Evolutionary conservation across 768 basidiomycete genomes (phyloP).

Genomic region (Coprinopsis sp.): DNA sequence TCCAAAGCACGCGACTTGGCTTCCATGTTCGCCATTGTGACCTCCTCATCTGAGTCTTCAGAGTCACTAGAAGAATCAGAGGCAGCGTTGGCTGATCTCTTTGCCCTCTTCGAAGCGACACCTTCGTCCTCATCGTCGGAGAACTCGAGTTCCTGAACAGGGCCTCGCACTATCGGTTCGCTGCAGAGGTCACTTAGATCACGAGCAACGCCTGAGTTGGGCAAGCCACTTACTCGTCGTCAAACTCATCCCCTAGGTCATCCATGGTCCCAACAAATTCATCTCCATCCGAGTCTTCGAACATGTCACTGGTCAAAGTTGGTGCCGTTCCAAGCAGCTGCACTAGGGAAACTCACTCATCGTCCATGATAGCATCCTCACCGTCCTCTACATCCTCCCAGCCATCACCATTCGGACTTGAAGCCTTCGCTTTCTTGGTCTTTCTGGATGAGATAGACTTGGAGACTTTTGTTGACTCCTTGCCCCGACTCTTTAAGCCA

Average conservation of each 20-base stretch:
- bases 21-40: conserved; percentile 81
- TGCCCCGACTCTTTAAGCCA: conserved; percentile 26
- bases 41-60: conserved; percentile 37
- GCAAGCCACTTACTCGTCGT: conserved; percentile 35
- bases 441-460: conserved; percentile 11
- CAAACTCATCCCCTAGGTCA: conserved; percentile 44
- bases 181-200: conserved; percentile 25
- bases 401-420: conserved; percentile 36
- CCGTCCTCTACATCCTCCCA: conserved; percentile 63
- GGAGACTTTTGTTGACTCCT: neutral
- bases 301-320: conserved; percentile 34
- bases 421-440: conserved; percentile 20
- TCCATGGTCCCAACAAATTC: conserved; percentile 43
- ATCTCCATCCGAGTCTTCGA: conserved; percentile 42
- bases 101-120: conserved; percentile 32
- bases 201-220: neutral
- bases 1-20: conserved; percentile 76
- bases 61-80: conserved; percentile 27
- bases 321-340: conserved; percentile 5
- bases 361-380: conserved; percentile 36
- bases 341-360: conserved; percentile 30
- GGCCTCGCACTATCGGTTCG: conserved; percentile 46
- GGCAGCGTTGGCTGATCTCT: conserved; percentile 49
- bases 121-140: conserved; percentile 51
- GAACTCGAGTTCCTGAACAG: conserved; percentile 58